These are phyloP conservation scores for Sarocladium brachiariae DNA, from an alignment of 2,329 filamentous ascomycete species.

Conservation along the genomic window DNA sequence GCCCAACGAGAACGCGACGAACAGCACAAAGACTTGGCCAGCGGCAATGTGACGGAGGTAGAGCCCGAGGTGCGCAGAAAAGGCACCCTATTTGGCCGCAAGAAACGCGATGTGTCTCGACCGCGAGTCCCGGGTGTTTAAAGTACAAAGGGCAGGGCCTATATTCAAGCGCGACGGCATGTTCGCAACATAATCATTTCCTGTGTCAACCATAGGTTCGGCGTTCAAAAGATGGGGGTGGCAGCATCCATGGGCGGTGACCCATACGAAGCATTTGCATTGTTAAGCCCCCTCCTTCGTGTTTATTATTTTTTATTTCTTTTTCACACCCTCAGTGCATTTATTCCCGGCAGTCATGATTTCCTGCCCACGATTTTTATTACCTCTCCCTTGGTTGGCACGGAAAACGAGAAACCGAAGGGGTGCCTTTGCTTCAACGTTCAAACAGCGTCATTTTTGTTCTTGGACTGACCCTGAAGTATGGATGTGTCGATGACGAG, in stretches of 20 bases:
- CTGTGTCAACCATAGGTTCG: neutral
- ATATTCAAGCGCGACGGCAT: neutral
- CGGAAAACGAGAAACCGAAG: too few relatives aligned
- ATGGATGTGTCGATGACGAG: neutral
- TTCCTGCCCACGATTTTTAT: neutral
- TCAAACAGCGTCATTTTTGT: too few relatives aligned
- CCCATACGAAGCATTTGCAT: constrained; percentile 4
- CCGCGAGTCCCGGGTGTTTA: constrained; percentile 8
- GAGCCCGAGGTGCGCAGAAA: constrained; percentile 29
- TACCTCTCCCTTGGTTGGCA: neutral
- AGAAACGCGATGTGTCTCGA: constrained; percentile 26
- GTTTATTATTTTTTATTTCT: constrained; percentile 1
- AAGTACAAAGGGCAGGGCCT: too few relatives aligned
- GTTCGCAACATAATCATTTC: neutral
- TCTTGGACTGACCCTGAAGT: neutral
- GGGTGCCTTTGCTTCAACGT: too few relatives aligned
- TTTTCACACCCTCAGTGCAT: constrained; percentile 7
- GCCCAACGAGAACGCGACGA: constrained; percentile 33
- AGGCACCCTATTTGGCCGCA: constrained; percentile 39
- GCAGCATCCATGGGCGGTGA: neutral
- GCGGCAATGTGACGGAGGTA: constrained; percentile 25
- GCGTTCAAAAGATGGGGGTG: constrained; percentile 2
- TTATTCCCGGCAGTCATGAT: constrained; percentile 7
- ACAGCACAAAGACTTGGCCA: constrained; percentile 16
- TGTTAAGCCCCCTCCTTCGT: constrained; percentile 7